Evolutionary conservation across 768 basidiomycete species (phyloP).

Genomic region (Floccularia luteovirens): DNA sequence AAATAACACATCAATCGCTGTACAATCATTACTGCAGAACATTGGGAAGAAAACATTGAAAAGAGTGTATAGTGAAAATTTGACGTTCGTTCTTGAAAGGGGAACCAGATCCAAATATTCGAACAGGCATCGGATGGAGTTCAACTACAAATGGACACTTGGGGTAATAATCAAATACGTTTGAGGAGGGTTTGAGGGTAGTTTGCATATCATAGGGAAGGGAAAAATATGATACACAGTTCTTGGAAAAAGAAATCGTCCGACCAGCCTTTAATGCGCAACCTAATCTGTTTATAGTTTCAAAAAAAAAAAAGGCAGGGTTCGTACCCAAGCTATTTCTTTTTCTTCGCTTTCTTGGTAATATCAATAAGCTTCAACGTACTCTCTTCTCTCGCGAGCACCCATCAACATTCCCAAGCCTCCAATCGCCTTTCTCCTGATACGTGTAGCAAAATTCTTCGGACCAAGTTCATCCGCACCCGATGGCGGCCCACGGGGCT

Average conservation of each 20-base stretch:
- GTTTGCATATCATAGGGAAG: too few relatives aligned
- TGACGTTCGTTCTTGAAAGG: too few relatives aligned
- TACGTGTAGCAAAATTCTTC: conserved; percentile 84
- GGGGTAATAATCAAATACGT: too few relatives aligned
- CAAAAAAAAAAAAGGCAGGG: conserved; percentile 7
- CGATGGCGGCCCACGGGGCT: conserved; percentile 84
- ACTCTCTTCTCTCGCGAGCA: conserved; percentile 73
- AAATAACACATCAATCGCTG: too few relatives aligned
- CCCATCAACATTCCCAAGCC: conserved; percentile 75
- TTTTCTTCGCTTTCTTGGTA: conserved; percentile 1
- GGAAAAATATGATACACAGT: too few relatives aligned
- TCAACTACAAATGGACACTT: too few relatives aligned
- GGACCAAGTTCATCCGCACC: conserved; percentile 81
- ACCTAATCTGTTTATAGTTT: conserved; percentile 11
- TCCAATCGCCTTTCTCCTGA: conserved; percentile 78
- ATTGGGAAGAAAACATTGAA: too few relatives aligned
- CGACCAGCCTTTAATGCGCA: conserved; percentile 18
- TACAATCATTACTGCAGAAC: too few relatives aligned
- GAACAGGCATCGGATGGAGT: too few relatives aligned
- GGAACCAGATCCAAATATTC: too few relatives aligned
- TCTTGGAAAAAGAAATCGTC: conserved; percentile 15
- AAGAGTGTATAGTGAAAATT: too few relatives aligned
- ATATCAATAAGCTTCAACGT: conserved; percentile 60
- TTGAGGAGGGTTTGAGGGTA: too few relatives aligned
- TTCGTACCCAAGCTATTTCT: not conserved